Percentiles rank a stretch among this genome's conserved stretches.
phyloP scores from a whole-genome alignment of 2,329 filamentous ascomycete genomes.

The Knufia fluminis region DNA sequence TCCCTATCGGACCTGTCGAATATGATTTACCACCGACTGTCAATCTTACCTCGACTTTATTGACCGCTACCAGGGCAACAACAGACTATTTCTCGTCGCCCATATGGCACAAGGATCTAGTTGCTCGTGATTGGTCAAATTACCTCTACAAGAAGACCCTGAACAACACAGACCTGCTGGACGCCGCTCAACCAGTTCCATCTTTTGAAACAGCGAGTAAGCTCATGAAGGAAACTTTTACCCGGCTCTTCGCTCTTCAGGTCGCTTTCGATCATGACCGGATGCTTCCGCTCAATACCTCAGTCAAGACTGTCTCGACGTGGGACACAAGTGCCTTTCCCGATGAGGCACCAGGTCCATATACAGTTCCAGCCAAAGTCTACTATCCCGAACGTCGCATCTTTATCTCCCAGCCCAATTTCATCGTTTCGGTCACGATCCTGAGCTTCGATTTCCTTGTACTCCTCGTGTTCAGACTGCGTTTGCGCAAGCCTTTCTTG shows the following conservation, averaged over 20 bases:
- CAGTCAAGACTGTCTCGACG: neutral
- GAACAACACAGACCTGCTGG: neutral
- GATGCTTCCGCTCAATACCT: neutral
- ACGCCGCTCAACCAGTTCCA: neutral
- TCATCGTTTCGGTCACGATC: conserved; percentile 37
- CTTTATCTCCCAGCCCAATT: neutral
- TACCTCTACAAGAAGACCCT: neutral
- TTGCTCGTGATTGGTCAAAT: conserved; percentile 4
- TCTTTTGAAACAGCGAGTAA: neutral
- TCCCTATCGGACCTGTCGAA: neutral
- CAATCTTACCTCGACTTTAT: neutral
- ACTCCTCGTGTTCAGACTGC: conserved; percentile 14
- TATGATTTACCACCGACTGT: neutral
- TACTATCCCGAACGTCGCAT: neutral
- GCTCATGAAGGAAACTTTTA: neutral
- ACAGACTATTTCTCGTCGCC: neutral
- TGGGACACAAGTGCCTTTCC: neutral
- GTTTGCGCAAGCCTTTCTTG: conserved; percentile 16
- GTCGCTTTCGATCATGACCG: neutral
- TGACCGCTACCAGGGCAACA: neutral
- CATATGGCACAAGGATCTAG: conserved; percentile 2
- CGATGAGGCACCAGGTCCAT: neutral
- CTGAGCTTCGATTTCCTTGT: conserved; percentile 46
- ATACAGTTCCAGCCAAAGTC: neutral
- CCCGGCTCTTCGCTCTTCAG: conserved; percentile 2